Evolutionary conservation across 768 basidiomycete species (phyloP), one percentile per base, ranked within the genome.

Genomic region (Sporobolomyces roseus): DNA sequence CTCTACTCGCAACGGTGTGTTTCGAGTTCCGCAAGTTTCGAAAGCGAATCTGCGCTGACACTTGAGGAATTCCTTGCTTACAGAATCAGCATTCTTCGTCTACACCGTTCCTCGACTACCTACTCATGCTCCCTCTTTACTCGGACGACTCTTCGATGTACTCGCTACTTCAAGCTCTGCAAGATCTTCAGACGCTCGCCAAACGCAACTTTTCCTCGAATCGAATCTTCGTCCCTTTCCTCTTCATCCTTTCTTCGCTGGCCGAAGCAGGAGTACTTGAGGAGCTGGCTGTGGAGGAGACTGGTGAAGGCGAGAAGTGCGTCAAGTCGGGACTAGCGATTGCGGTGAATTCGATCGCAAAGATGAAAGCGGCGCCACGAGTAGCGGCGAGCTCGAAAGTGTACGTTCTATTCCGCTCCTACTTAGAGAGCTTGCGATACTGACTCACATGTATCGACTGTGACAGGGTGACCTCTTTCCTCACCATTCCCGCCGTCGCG

Each of bases 371-470:
- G 70, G 80, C 90, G n/a, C 88, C 88, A 73, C 80, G 94, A 62
- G 86, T 96, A 29, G 82, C 84, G 16, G 85, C 87, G 66, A 86
- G 87, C 6, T 90, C 91, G 89, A 89, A 87, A 78, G 85, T 90
- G 94, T 94, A 74, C 70, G 83, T 62, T 51, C 62, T 16, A 7
- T 38, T 52, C 17, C 38, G 9, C 38, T 41, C 38, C 25, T n/a
- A 25, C 9, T 27, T 13, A 21, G n/a, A 32, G 17, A 29, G 29
- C 3, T 13, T 30, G 7, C 41, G 19, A 6, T 3, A 16, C 27
- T 14, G 71, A 25, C 21, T 29, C 16, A 32, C 25, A 6, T 16
- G 45, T 25, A 63, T 76, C 35, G 58, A 41, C 55, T 54, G 43
- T n/a, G 10, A 33, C 74, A 94, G 92, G 55, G 82, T 86, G 30